phyloP scores from a whole-genome alignment of 2,329 filamentous ascomycete species.

The Calonectria fujianensis region DNA sequence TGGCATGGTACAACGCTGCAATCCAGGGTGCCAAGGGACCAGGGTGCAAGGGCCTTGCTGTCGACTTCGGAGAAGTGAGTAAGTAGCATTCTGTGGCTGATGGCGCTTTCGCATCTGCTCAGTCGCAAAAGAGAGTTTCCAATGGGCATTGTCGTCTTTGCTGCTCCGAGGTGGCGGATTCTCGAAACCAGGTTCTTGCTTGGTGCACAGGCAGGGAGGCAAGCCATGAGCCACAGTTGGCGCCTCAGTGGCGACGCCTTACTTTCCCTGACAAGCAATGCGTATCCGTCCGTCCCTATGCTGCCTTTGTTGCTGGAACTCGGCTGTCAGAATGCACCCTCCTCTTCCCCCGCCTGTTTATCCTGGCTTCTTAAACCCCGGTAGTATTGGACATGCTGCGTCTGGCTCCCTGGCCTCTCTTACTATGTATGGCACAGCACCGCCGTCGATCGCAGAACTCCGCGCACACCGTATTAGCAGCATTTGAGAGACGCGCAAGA shows the following conservation, averaged over 20 bases:
- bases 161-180: constrained; percentile 22
- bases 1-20: constrained; percentile 34
- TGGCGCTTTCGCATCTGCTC: not conserved
- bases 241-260: constrained; percentile 20
- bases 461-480: not conserved
- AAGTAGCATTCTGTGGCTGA: constrained; percentile 31
- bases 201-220: not conserved
- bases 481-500: constrained; percentile 4
- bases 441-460: constrained; percentile 5
- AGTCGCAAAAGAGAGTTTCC: constrained; percentile 10
- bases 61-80: not conserved
- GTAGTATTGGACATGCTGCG: constrained; percentile 4
- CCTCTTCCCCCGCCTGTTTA: constrained; percentile 17
- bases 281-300: not conserved
- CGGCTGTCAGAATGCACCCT: constrained; percentile 23
- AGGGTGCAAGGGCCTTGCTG: constrained; percentile 12
- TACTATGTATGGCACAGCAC: not conserved
- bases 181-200: constrained; percentile 21
- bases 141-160: not conserved
- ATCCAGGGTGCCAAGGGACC: constrained; percentile 26
- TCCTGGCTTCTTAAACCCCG: constrained; percentile 2
- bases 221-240: constrained; percentile 17
- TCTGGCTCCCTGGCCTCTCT: not conserved
- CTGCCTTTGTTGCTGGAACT: constrained; percentile 8
- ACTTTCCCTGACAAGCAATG: not conserved